Evolutionary conservation across 2,329 filamentous ascomycete genomes (phyloP).

Genomic region (Paecilomyces formosus): DNA sequence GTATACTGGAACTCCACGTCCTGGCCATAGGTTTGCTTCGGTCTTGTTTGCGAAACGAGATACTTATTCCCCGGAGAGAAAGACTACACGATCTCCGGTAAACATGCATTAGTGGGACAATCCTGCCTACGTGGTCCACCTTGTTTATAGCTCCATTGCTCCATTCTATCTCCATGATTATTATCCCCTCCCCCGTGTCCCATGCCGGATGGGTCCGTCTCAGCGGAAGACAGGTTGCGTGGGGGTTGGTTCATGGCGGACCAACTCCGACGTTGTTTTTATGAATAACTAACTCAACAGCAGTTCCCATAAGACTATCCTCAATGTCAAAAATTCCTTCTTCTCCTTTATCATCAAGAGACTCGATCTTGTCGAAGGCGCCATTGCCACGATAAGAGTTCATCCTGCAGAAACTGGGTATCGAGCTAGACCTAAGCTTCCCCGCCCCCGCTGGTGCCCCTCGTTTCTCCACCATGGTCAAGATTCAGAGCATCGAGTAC

Average conservation of each 20-base stretch:
- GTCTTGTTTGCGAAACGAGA: not conserved
- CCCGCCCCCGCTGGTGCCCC: not conserved
- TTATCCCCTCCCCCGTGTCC: not conserved
- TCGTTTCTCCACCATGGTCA: slow-evolving; percentile 42
- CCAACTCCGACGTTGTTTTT: slow-evolving; percentile 7
- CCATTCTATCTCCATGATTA: not conserved
- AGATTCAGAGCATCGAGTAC: slow-evolving; percentile 61
- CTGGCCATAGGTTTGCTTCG: too few relatives aligned
- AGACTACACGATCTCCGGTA: not conserved
- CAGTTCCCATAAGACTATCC: not conserved
- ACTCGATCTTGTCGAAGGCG: not conserved
- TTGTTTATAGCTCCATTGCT: not conserved
- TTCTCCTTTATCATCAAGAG: not conserved
- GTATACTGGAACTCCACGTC: too few relatives aligned
- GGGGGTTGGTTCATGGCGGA: slow-evolving; percentile 4
- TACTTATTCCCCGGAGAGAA: not conserved
- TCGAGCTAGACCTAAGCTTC: not conserved
- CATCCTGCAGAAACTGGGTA: not conserved
- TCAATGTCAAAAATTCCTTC: not conserved
- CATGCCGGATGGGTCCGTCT: not conserved
- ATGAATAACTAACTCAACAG: not conserved
- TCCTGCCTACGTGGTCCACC: not conserved
- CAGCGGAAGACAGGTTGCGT: not conserved
- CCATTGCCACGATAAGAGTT: not conserved
- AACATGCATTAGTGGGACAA: not conserved